Percentiles rank a stretch among this genome's conserved stretches.
Conservation (phyloP, 2,329 filamentous ascomycete species). For the Helminthosporium solani region DNA sequence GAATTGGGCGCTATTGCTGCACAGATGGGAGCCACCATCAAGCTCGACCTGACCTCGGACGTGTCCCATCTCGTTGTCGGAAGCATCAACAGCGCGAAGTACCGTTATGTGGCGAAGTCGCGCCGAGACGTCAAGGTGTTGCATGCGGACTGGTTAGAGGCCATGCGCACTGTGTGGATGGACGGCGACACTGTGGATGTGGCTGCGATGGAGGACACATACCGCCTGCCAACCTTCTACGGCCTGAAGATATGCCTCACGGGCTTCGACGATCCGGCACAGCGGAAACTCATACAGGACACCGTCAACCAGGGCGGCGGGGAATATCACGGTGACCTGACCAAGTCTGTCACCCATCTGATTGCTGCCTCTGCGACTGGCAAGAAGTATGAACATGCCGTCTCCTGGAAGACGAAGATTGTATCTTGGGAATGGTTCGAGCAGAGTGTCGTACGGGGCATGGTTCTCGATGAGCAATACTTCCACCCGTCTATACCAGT, state of each 20-base stretch:
- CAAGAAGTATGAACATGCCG: constrained; percentile 88
- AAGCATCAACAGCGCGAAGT: constrained; percentile 86
- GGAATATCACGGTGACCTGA: constrained; percentile 84
- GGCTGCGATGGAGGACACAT: constrained; percentile 63
- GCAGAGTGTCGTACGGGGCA: constrained; percentile 78
- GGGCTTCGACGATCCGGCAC: constrained; percentile 65
- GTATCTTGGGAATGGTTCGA: constrained; percentile 83
- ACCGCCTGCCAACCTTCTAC: constrained; percentile 65
- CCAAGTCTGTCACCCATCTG: constrained; percentile 81
- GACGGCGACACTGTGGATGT: constrained; percentile 75
- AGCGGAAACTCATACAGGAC: constrained; percentile 70
- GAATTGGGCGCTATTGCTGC: constrained; percentile 64
- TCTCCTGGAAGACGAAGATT: constrained; percentile 74
- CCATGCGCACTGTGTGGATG: constrained; percentile 77
- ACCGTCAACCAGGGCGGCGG: constrained; percentile 71
- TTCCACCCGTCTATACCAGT: constrained; percentile 74
- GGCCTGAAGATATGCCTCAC: constrained; percentile 67
- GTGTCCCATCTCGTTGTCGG: constrained; percentile 94
- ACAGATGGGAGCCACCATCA: constrained; percentile 84
- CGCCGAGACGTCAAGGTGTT: constrained; percentile 83
- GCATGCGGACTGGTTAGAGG: constrained; percentile 79
- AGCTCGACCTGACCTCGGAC: constrained; percentile 90
- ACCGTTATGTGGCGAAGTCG: constrained; percentile 89
- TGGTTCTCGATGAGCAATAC: constrained; percentile 84
- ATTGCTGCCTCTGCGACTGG: constrained; percentile 77